Evolutionary conservation across 306 rosid genomes (phyloP).

Genomic region (Arachis stenosperma): DNA sequence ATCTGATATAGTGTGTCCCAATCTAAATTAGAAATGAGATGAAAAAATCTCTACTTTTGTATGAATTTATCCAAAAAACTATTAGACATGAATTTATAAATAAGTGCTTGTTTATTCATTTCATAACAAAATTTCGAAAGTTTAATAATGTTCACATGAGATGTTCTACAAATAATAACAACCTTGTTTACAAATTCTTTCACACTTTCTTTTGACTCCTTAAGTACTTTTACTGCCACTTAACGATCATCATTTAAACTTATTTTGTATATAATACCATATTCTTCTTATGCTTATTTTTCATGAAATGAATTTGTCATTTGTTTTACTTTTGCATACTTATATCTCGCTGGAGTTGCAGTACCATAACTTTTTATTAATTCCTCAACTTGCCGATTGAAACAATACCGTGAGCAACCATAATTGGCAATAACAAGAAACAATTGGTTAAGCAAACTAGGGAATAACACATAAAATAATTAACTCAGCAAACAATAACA

Average conservation of each 20-base stretch:
- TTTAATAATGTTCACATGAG: constrained; percentile 51
- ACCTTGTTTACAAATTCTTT: constrained; percentile 56
- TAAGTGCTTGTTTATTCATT: constrained; percentile 41
- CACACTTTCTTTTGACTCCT: constrained; percentile 33
- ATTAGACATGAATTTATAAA: constrained; percentile 52
- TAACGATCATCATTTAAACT: constrained; percentile 36
- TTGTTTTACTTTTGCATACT: constrained; percentile 31
- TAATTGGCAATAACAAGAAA: too few relatives aligned
- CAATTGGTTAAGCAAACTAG: too few relatives aligned
- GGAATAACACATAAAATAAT: too few relatives aligned
- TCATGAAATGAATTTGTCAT: constrained; percentile 42
- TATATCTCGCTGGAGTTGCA: constrained; percentile 32
- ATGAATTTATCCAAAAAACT: constrained; percentile 52
- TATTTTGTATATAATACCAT: constrained; percentile 51
- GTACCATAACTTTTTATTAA: constrained; percentile 13
- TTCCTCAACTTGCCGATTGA: background rate
- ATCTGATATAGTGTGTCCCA: constrained; percentile 31
- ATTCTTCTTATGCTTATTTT: constrained; percentile 49
- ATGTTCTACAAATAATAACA: constrained; percentile 49
- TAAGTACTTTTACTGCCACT: constrained; percentile 50
- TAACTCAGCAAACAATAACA: too few relatives aligned
- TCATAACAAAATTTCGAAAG: constrained; percentile 49
- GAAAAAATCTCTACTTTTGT: background rate
- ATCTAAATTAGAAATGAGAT: constrained; percentile 26
- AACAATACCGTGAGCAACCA: too few relatives aligned